Base-by-base conservation (phyloP, 2,329 filamentous ascomycete species). In the Aspergillus sp. region DNA sequence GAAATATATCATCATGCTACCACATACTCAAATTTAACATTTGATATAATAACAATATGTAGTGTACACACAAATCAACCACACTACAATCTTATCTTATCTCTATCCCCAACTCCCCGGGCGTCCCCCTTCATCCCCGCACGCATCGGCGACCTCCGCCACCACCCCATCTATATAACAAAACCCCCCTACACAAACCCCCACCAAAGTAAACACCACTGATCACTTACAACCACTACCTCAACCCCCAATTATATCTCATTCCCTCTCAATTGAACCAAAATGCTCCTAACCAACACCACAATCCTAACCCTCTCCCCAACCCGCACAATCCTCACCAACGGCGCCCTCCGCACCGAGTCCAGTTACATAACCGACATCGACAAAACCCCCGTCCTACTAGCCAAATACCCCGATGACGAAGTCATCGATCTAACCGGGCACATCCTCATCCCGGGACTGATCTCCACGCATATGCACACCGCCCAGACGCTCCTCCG, bases 261-360 rank as follows among this genome's bases (percentile, higher is more conserved):
- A 23, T 5, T 6, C 2, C 15, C 38, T 4, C 38, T 41, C 11
- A 15, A 13, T 17, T 41, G 39, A 49, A 27, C 11, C 6, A 54
- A 50, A 52, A 79, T 78, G 69, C 71, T 84, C 3, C 82, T 83
- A 64, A 78, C 73, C 2, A 72, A 83, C 64, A 81, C 78, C n/a
- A 84, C 81, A 4, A 80, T 85, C 61, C 77, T 84, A 61, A 84
- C 82, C 0, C 73, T 84, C 65, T 81, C 84, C 66, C 52, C 72
- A 17, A 62, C 66, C 11, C 74, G 80, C 21, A 75, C 79, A 30
- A 76, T 85, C 56, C 78, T 82, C 55, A 68, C 76, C 5, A 75
- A 83, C 60, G 82, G 82, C n/a, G 78, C 77, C 8, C 71, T 85
- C 36, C 73, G 80, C 2, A 72, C 82, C 11, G 58, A 71, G 4